Evolutionary conservation across 2,329 filamentous ascomycete species (phyloP), one percentile per base, ranked within the genome.

Genomic region (Orbilia oligospora): DNA sequence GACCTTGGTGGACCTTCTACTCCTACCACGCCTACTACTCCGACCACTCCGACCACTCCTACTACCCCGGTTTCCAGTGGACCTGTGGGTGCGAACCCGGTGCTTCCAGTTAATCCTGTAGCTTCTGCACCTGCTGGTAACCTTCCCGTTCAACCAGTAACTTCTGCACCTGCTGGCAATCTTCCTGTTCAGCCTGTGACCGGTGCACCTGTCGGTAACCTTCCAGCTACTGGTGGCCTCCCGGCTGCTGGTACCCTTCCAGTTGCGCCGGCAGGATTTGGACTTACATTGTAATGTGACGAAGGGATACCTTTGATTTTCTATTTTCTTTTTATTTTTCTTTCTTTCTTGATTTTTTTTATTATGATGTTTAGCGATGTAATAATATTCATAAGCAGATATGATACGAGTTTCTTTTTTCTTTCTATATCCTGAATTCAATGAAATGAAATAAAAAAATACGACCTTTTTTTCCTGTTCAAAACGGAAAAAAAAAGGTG

Each of bases 61-160:
- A 24, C 30, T 5, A 14, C 44, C 2, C 18, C 41, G 9, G 22
- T 1, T 53, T 5, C 18, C 2, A 18, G n/a, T 41, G 3, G 24
- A 0, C 51, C 66, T 27, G 30, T 10, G 18, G n/a, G n/a, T n/a
- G n/a, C n/a, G n/a, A 24, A 9, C 16, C 55, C 67, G 5, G 16
- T 48, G 33, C 49, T 30, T 8, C 38, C 64, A 6, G 55, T 18
- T 24, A 18, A 18, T n/a, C 68, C 69, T 8, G 48, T 41, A 10
- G 46, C 24, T 3, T n/a, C 68, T 33, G 12, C 18, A 41, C n/a
- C 65, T 48, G 55, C 33, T 9, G 27, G 49, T 6, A 22, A 10
- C 1, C 16, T 48, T 2, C 58, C 58, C 10, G 41, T 36, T 30
- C 1, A n/a, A 16, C 66, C 69, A 2, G 36, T 65, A 22, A 58